Percentiles rank a stretch among this genome's conserved stretches.
phyloP scores from a whole-genome alignment of 129 eudicot species.

The Silybum marianum region DNA sequence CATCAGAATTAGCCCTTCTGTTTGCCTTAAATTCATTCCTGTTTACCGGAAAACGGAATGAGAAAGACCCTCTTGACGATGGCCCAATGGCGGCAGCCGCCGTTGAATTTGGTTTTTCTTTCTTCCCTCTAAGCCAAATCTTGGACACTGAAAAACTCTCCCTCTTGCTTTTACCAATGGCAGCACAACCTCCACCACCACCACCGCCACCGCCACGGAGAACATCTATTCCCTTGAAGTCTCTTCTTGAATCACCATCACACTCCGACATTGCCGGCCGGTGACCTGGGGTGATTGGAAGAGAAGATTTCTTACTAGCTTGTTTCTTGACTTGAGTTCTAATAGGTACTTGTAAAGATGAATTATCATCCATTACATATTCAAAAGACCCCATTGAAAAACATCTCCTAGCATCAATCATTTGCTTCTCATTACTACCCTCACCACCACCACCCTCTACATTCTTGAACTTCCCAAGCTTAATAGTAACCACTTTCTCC shows the following conservation, averaged over 20 bases:
- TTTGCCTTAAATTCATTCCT: slow-evolving; percentile 36
- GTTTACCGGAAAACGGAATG: slow-evolving; percentile 54
- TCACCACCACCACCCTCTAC: slow-evolving; percentile 46
- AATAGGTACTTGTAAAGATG: slow-evolving; percentile 70
- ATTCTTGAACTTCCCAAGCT: slow-evolving; percentile 77
- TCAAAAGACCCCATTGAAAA: slow-evolving; percentile 91
- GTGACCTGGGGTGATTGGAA: slow-evolving; percentile 51
- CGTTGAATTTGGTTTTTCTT: slow-evolving; percentile 38
- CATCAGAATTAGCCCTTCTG: slow-evolving; percentile 50
- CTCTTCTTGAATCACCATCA: slow-evolving; percentile 71
- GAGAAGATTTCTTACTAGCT: slow-evolving; percentile 42
- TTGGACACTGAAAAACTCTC: slow-evolving; percentile 77
- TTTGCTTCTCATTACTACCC: slow-evolving; percentile 22
- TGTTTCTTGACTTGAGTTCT: slow-evolving; percentile 59
- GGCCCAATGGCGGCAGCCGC: slow-evolving; percentile 29
- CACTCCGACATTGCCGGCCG: slow-evolving; percentile 72
- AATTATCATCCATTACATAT: slow-evolving; percentile 78
- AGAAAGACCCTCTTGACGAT: slow-evolving; percentile 57
- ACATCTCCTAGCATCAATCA: slow-evolving; percentile 71
- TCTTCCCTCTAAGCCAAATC: slow-evolving; percentile 73
- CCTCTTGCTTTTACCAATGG: slow-evolving; percentile 46
- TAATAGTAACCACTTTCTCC: slow-evolving; percentile 63
- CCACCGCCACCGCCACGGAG: slow-evolving; percentile 2
- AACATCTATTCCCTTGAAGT: slow-evolving; percentile 42
- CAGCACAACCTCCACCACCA: slow-evolving; percentile 13